Evolutionary conservation across 2,329 filamentous ascomycete genomes (phyloP).

Genomic region (Remersonia thermophila): DNA sequence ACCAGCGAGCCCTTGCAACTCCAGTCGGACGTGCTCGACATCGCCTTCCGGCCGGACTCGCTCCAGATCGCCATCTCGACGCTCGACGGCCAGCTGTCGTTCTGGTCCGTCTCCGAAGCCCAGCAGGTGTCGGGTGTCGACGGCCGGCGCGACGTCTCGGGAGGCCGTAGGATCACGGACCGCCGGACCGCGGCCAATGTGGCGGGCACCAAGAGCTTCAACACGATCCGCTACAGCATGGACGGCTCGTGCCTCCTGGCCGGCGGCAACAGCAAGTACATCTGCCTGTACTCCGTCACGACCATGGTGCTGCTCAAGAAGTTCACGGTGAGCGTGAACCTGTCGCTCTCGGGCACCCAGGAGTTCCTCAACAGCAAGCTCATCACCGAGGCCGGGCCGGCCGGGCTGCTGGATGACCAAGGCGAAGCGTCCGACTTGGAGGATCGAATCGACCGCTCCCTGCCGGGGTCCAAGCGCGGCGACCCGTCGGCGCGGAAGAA

Average conservation of each 20-base stretch:
- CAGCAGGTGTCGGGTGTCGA: conserved; percentile 79
- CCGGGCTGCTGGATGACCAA: conserved; percentile 72
- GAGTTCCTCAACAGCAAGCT: conserved; percentile 91
- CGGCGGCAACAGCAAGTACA: conserved; percentile 95
- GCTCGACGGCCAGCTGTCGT: conserved; percentile 83
- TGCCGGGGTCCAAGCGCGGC: conserved; percentile 77
- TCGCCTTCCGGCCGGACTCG: conserved; percentile 82
- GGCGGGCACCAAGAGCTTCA: conserved; percentile 81
- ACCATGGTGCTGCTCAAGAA: conserved; percentile 89
- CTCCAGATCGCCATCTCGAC: conserved; percentile 85
- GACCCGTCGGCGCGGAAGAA: conserved; percentile 70
- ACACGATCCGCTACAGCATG: conserved; percentile 76
- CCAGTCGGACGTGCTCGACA: conserved; percentile 77
- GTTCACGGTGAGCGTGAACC: conserved; percentile 87
- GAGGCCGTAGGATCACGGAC: conserved; percentile 78
- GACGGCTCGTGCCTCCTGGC: conserved; percentile 86
- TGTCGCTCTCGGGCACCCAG: conserved; percentile 91
- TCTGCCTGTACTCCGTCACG: conserved; percentile 89
- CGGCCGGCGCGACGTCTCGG: conserved; percentile 82
- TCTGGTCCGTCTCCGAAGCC: conserved; percentile 86
- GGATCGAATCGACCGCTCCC: conserved; percentile 61
- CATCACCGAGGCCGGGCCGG: conserved; percentile 80
- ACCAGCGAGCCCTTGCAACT: conserved; percentile 89
- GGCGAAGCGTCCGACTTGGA: conserved; percentile 84
- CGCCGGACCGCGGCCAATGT: conserved; percentile 84